These are phyloP conservation scores for Escovopsis weberi DNA, from an alignment of 2,329 filamentous ascomycete species.

Conservation along the genomic window DNA sequence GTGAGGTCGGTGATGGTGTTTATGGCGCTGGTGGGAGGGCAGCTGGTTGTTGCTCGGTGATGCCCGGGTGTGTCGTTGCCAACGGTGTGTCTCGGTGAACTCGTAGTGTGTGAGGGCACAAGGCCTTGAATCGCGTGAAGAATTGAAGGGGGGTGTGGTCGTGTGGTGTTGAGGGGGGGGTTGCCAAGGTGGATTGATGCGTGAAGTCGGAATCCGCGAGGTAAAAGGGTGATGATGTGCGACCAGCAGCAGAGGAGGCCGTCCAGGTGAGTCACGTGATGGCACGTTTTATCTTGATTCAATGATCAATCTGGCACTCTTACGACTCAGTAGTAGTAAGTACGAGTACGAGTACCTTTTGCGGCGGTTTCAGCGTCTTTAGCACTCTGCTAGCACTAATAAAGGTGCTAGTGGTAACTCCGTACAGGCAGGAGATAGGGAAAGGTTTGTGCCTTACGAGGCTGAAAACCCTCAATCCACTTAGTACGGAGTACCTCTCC, in stretches of 20 bases:
- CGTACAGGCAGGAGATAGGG: too few species aligned
- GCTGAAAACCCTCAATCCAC: too few species aligned
- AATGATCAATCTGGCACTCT: too few species aligned
- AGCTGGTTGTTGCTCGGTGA: background rate
- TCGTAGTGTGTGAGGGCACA: slow-evolving; percentile 2
- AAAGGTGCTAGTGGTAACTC: too few species aligned
- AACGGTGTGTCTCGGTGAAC: background rate
- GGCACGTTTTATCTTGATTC: slow-evolving; percentile 11
- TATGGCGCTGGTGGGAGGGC: background rate
- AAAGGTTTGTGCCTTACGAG: too few species aligned
- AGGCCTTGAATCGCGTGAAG: slow-evolving; percentile 2
- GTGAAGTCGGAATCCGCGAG: slow-evolving; percentile 1
- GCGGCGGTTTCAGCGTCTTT: too few species aligned
- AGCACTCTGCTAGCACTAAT: too few species aligned
- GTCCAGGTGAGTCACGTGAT: slow-evolving; percentile 18
- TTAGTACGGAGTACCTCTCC: too few species aligned
- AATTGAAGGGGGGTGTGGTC: slow-evolving; percentile 1
- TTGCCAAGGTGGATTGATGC: slow-evolving; percentile 3
- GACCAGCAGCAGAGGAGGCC: slow-evolving; percentile 12
- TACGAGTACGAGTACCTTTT: too few species aligned
- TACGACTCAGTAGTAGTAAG: too few species aligned
- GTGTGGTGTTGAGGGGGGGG: slow-evolving; percentile 1
- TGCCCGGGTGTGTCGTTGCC: slow-evolving; percentile 1
- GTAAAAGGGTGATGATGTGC: slow-evolving; percentile 12
- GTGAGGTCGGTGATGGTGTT: too few species aligned